Percentiles rank a stretch among this genome's conserved stretches.
These are phyloP conservation scores for Myxozyma kluyveri DNA, from an alignment of 805 yeast genomes.

Conservation along the genomic window DNA sequence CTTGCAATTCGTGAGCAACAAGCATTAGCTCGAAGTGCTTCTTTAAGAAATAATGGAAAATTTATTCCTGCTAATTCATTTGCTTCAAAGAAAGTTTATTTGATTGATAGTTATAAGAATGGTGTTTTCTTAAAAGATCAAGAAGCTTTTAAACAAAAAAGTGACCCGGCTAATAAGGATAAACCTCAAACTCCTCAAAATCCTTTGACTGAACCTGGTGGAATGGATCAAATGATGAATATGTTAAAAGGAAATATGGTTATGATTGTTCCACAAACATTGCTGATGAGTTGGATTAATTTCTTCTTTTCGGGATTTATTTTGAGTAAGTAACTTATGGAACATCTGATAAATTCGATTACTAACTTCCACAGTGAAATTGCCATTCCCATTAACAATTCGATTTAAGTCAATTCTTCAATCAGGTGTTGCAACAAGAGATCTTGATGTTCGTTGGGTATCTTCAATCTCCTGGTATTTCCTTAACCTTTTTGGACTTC, in stretches of 20 bases:
- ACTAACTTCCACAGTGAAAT: constrained; percentile 57
- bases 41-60: constrained; percentile 54
- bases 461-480: constrained; percentile 95
- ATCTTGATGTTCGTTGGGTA: constrained; percentile 87
- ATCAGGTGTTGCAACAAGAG: constrained; percentile 76
- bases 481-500: constrained; percentile 78
- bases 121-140: constrained; percentile 58
- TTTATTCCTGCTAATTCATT: constrained; percentile 57
- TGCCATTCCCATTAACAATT: constrained; percentile 88
- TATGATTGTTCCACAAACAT: constrained; percentile 84
- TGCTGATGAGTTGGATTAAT: constrained; percentile 95
- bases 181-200: constrained; percentile 40
- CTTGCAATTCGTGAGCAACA: constrained; percentile 60
- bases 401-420: constrained; percentile 92
- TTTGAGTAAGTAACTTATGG: constrained; percentile 18
- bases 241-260: constrained; percentile 81
- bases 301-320: constrained; percentile 84
- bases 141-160: constrained; percentile 33
- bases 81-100: constrained; percentile 49
- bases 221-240: constrained; percentile 68
- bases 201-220: constrained; percentile 67
- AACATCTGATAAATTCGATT: too few species aligned
- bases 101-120: constrained; percentile 49
- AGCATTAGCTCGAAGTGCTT: constrained; percentile 56
- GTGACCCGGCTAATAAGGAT: constrained; percentile 7